A percentile compares a stretch with the other conserved stretches of the same genome.
These are phyloP conservation scores for Torulaspora quercuum DNA, from an alignment of 805 yeast genomes.

Conservation along the genomic window DNA sequence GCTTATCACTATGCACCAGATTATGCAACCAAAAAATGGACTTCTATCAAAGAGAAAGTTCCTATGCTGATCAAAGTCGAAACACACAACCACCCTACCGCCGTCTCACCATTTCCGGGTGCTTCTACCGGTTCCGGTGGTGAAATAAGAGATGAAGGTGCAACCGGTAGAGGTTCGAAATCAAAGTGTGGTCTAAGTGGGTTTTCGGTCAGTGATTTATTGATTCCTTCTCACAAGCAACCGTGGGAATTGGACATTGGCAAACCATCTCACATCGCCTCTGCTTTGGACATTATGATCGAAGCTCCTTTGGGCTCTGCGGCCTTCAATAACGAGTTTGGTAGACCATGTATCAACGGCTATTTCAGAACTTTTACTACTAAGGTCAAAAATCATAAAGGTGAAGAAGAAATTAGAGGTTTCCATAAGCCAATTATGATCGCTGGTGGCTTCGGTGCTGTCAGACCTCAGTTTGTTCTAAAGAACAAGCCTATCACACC, in stretches of 20 bases:
- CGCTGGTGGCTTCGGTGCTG: constrained; percentile 99
- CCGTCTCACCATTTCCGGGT: constrained; percentile 98
- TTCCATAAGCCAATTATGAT: constrained; percentile 98
- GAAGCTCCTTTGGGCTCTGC: constrained; percentile 98
- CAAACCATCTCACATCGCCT: constrained; percentile 88
- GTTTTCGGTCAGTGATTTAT: constrained; percentile 83
- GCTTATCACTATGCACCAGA: constrained; percentile 81
- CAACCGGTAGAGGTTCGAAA: constrained; percentile 97
- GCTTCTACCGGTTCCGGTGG: constrained; percentile 99
- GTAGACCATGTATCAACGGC: constrained; percentile 96
- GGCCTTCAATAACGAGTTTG: constrained; percentile 97
- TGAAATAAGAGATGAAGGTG: constrained; percentile 99
- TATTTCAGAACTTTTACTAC: constrained; percentile 94
- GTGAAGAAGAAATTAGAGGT: constrained; percentile 78
- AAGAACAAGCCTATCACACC: constrained; percentile 87
- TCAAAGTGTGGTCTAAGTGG: constrained; percentile 96
- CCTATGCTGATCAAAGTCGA: constrained; percentile 93
- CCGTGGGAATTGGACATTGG: constrained; percentile 96
- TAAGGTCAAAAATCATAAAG: constrained; percentile 57
- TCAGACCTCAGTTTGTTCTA: constrained; percentile 87
- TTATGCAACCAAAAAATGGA: constrained; percentile 66
- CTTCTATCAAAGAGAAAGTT: constrained; percentile 67
- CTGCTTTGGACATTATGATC: constrained; percentile 89
- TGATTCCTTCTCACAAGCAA: constrained; percentile 78
- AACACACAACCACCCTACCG: constrained; percentile 99